Percentiles rank a stretch among this genome's conserved stretches.
These are phyloP conservation scores for Apiospora arundinis DNA, from an alignment of 2,329 filamentous ascomycete species.

Conservation along the genomic window DNA sequence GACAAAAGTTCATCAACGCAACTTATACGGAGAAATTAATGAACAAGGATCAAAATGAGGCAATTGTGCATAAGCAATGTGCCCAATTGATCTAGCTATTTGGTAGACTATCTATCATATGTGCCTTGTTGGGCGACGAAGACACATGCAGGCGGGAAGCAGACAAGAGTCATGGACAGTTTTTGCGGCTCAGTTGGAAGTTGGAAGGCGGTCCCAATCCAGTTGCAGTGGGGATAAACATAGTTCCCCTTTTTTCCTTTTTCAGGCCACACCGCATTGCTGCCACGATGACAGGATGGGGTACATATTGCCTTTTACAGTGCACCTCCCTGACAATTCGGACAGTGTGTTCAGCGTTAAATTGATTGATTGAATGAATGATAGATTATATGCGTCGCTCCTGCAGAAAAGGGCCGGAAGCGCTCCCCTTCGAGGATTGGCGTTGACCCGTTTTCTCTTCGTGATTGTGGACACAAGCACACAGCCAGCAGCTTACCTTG, in stretches of 20 bases:
- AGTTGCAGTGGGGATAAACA: background rate
- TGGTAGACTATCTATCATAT: background rate
- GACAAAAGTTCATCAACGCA: background rate
- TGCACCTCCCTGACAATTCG: background rate
- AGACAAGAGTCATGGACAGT: conserved; percentile 7
- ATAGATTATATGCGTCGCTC: background rate
- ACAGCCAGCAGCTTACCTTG: background rate
- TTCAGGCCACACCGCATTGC: background rate
- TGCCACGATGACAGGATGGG: conserved; percentile 9
- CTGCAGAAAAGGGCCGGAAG: conserved; percentile 17
- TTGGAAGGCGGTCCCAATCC: background rate
- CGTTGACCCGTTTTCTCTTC: conserved; percentile 10
- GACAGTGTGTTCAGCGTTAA: background rate
- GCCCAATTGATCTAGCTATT: background rate
- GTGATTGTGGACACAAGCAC: conserved; percentile 12
- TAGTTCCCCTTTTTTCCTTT: background rate
- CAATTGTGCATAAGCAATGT: background rate
- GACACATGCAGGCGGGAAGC: background rate
- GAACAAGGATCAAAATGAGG: background rate
- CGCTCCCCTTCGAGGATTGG: background rate
- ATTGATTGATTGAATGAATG: no score
- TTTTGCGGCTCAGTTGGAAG: background rate
- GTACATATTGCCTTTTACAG: background rate
- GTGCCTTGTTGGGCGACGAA: background rate
- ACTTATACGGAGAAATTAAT: background rate